A percentile compares a stretch with the other conserved stretches of the same genome.
Conservation (phyloP, 805 yeast species). For the Suhomyces xylopsoci region DNA sequence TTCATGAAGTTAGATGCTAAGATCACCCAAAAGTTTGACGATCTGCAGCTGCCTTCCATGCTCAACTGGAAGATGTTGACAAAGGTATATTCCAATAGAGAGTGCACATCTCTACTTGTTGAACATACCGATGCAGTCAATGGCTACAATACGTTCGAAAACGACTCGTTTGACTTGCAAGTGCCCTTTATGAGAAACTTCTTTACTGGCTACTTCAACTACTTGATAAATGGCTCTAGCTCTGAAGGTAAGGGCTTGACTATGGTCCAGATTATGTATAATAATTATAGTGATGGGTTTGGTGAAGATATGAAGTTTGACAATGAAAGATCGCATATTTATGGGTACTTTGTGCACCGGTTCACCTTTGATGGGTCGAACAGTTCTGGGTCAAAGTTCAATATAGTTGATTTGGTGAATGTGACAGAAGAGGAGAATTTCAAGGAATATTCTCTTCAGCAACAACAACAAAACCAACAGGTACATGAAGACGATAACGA, state of each 20-base stretch:
- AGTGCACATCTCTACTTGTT: constrained; percentile 15
- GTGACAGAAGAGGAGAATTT: constrained; percentile 2
- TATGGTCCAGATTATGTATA: constrained; percentile 32
- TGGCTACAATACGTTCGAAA: constrained; percentile 23
- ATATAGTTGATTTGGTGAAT: constrained; percentile 11
- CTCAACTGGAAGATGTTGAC: constrained; percentile 29
- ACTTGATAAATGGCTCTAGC: constrained; percentile 29
- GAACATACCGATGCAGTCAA: constrained; percentile 27
- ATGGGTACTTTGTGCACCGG: constrained; percentile 26
- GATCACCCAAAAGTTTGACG: constrained; percentile 1
- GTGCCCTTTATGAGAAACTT: constrained; percentile 38
- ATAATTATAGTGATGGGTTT: constrained; percentile 12
- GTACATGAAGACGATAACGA: constrained; percentile 30
- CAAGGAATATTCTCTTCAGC: not conserved
- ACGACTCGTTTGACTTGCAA: constrained; percentile 21
- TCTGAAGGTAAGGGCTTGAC: constrained; percentile 17
- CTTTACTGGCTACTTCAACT: constrained; percentile 38
- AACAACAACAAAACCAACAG: not conserved
- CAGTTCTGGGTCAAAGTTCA: constrained; percentile 7
- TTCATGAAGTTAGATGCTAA: constrained; percentile 19
- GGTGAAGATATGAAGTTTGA: not conserved
- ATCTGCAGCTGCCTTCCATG: constrained; percentile 10
- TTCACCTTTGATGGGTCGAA: constrained; percentile 12
- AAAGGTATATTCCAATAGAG: constrained; percentile 20
- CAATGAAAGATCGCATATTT: constrained; percentile 9